phyloP scores from a whole-genome alignment of 305 asterid species.

The Coffea humblotiana region DNA sequence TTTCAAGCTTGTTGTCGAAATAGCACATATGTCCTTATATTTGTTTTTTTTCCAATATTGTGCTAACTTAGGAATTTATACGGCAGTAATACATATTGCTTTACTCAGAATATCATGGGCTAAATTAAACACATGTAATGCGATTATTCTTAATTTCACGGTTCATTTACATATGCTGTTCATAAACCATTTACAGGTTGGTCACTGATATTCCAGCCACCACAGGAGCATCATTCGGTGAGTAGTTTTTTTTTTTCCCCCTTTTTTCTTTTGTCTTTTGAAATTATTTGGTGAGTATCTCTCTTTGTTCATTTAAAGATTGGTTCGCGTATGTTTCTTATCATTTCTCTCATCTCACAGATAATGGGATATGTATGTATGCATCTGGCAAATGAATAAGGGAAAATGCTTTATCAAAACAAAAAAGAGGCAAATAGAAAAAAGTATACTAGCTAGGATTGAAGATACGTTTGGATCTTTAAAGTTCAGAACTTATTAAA shows the following conservation, averaged over 20 bases:
- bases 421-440: too few relatives aligned
- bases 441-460: too few relatives aligned
- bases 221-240: constrained; percentile 34
- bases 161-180: not conserved
- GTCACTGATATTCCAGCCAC: constrained; percentile 41
- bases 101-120: too few relatives aligned
- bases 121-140: not conserved
- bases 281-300: not conserved
- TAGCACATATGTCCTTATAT: too few relatives aligned
- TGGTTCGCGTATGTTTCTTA: too few relatives aligned
- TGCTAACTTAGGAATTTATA: too few relatives aligned
- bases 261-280: too few relatives aligned
- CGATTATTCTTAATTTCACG: not conserved
- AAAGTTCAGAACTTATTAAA: too few relatives aligned
- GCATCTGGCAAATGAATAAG: not conserved
- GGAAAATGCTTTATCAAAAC: not conserved
- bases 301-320: not conserved
- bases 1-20: not conserved
- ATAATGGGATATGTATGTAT: too few relatives aligned
- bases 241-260: not conserved
- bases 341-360: not conserved
- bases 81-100: too few relatives aligned
- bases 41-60: too few relatives aligned
- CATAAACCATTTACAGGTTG: constrained; percentile 22
- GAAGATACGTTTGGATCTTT: too few relatives aligned